phyloP scores from a whole-genome alignment of 768 basidiomycete genomes.

The Artomyces pyxidatus region DNA sequence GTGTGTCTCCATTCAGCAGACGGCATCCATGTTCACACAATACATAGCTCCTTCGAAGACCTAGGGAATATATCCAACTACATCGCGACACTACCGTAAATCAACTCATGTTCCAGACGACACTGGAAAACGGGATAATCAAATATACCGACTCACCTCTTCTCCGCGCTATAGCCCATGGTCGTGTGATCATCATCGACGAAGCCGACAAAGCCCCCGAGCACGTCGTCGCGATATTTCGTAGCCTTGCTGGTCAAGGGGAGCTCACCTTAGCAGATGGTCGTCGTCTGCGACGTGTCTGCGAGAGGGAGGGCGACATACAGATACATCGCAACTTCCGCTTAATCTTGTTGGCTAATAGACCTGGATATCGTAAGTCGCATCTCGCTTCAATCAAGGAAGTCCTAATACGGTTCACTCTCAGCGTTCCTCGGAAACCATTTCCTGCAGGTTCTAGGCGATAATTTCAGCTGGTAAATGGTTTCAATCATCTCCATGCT shows the following conservation, averaged over 20 bases:
- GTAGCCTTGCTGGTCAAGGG: conserved; percentile 56
- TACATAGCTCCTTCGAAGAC: conserved; percentile 50
- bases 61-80: conserved; percentile 62
- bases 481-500: background rate
- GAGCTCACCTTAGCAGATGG: conserved; percentile 61
- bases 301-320: conserved; percentile 45
- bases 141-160: conserved; percentile 60
- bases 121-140: conserved; percentile 48
- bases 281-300: conserved; percentile 39
- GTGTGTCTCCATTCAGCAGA: background rate
- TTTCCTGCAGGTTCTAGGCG: conserved; percentile 63
- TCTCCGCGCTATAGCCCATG: conserved; percentile 50
- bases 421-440: conserved; percentile 67
- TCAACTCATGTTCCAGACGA: conserved; percentile 62
- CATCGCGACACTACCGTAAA: conserved; percentile 66
- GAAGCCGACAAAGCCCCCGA: conserved; percentile 71
- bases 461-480: conserved; percentile 46
- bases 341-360: conserved; percentile 54
- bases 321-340: conserved; percentile 58
- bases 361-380: conserved; percentile 63
- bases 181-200: conserved; percentile 62
- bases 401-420: background rate
- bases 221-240: conserved; percentile 65
- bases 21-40: conserved; percentile 1
- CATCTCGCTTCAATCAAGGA: too few relatives aligned